Evolutionary conservation across 1,284 basidiomycete genomes (phyloP).

Genomic region (Cutaneotrichosporon spelunceum): DNA sequence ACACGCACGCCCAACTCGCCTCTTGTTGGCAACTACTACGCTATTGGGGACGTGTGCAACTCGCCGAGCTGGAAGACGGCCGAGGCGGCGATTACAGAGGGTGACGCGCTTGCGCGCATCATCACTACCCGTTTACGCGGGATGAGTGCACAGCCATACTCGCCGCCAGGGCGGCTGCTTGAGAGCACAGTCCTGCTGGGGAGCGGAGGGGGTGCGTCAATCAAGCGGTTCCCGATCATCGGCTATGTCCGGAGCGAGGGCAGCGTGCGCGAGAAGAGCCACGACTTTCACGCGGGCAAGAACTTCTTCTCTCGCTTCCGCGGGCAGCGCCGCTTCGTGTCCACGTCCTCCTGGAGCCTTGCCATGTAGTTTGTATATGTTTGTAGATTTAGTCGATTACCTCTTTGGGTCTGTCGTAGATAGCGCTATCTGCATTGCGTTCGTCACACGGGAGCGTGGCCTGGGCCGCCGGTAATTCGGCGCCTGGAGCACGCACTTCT

Average conservation of each 20-base stretch:
- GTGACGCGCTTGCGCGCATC: slow-evolving; percentile 28
- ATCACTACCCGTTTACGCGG: slow-evolving; percentile 36
- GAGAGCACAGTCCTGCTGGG: slow-evolving; percentile 39
- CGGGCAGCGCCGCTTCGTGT: slow-evolving; percentile 21
- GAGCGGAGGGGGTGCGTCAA: slow-evolving; percentile 30
- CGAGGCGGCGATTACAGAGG: slow-evolving; percentile 31
- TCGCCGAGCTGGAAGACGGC: slow-evolving; percentile 42
- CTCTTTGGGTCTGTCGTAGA: not conserved
- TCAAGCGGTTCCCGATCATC: slow-evolving; percentile 33
- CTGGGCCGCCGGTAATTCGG: too few species aligned
- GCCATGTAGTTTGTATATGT: not conserved
- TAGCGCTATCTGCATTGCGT: too few species aligned
- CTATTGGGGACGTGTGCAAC: slow-evolving; percentile 45
- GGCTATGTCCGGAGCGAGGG: slow-evolving; percentile 20
- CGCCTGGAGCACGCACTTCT: too few species aligned
- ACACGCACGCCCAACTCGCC: slow-evolving; percentile 21
- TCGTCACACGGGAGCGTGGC: too few species aligned
- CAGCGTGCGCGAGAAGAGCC: slow-evolving; percentile 27
- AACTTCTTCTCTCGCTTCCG: slow-evolving; percentile 35
- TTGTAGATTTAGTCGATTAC: too few species aligned
- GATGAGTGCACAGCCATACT: slow-evolving; percentile 31
- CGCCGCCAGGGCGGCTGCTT: slow-evolving; percentile 14
- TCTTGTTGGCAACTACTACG: slow-evolving; percentile 40
- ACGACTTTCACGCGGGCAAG: slow-evolving; percentile 33
- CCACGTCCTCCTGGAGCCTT: not conserved